These are phyloP conservation scores for Polysphondylium violaceum DNA, from an alignment of 78 protist genomes.

Conservation along the genomic window DNA sequence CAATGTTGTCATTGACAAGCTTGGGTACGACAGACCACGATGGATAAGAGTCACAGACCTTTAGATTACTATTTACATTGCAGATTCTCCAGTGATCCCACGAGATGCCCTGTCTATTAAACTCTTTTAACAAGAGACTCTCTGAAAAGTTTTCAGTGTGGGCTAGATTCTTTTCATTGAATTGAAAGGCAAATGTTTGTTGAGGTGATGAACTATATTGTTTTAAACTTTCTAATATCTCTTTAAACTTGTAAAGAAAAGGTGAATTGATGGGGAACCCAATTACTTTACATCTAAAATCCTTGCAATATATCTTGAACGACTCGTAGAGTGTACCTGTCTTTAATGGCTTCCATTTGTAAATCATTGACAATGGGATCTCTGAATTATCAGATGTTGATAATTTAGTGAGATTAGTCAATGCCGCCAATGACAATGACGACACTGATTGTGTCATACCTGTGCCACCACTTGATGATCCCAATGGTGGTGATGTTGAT, in stretches of 20 bases:
- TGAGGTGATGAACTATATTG: constrained; percentile 2
- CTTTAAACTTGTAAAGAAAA: constrained; percentile 1
- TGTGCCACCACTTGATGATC: not conserved
- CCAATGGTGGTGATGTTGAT: not conserved
- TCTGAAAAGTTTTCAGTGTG: constrained; percentile 32
- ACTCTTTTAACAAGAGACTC: constrained; percentile 15
- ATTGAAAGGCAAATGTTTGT: constrained; percentile 25
- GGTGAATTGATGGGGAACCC: constrained; percentile 54
- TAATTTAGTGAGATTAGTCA: not conserved
- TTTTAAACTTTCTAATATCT: constrained; percentile 10
- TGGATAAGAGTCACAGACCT: constrained; percentile 45
- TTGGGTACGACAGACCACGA: constrained; percentile 44
- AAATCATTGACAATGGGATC: constrained; percentile 59
- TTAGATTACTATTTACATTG: not conserved
- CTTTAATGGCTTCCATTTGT: constrained; percentile 55
- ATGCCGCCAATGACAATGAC: not conserved
- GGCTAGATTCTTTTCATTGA: not conserved
- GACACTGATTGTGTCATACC: not conserved
- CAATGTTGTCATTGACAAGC: constrained; percentile 5
- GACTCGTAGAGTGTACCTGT: constrained; percentile 43
- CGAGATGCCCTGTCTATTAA: constrained; percentile 44
- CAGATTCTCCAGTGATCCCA: constrained; percentile 72
- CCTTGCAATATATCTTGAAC: constrained; percentile 70
- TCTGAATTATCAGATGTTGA: constrained; percentile 52
- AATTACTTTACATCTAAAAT: constrained; percentile 68